phyloP scores from a whole-genome alignment of 2,329 filamentous ascomycete genomes.

The Talaromyces sp. region DNA sequence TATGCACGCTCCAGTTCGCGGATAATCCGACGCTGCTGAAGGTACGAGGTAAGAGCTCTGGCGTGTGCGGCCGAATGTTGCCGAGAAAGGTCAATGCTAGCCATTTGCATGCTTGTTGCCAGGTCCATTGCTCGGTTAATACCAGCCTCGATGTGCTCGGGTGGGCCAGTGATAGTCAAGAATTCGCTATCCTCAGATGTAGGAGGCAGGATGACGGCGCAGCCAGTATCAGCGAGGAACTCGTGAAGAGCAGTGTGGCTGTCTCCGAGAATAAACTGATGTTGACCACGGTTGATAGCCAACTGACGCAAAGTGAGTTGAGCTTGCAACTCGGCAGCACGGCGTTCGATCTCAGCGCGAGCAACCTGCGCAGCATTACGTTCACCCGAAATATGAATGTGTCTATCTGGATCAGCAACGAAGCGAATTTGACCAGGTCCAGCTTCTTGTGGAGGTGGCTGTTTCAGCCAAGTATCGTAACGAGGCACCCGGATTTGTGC shows the following conservation, averaged over 20 bases:
- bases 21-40: conserved; percentile 76
- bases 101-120: conserved; percentile 79
- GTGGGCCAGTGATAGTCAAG: conserved; percentile 78
- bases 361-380: conserved; percentile 75
- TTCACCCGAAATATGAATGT: conserved; percentile 84
- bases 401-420: conserved; percentile 64
- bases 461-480: conserved; percentile 67
- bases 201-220: conserved; percentile 76
- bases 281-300: conserved; percentile 77
- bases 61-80: conserved; percentile 79
- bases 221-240: conserved; percentile 87
- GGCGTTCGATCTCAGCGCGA: conserved; percentile 73
- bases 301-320: conserved; percentile 74
- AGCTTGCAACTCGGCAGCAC: conserved; percentile 69
- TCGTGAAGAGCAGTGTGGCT: conserved; percentile 74
- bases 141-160: conserved; percentile 67
- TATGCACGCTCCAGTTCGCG: conserved; percentile 75
- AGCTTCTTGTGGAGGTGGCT: conserved; percentile 62
- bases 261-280: conserved; percentile 92
- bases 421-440: conserved; percentile 66
- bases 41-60: conserved; percentile 79
- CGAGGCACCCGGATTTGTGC: conserved; percentile 79
- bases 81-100: conserved; percentile 74
- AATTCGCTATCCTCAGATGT: conserved; percentile 73
- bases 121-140: conserved; percentile 83